Base-by-base conservation (phyloP, 2,329 filamentous ascomycete genomes). In the Fusarium irregulare region DNA sequence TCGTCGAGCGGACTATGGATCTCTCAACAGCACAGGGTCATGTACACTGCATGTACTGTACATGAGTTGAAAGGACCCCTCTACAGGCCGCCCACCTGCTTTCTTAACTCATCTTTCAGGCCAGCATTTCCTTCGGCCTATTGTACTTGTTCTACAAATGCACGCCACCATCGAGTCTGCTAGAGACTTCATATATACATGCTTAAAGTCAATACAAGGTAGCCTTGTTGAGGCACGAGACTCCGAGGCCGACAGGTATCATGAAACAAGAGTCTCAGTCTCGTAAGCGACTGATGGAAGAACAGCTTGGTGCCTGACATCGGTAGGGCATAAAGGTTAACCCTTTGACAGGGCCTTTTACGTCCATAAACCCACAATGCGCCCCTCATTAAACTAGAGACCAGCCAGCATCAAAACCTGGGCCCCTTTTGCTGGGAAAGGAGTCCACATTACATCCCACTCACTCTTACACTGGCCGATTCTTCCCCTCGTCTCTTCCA, bases 21-120 rank as follows among this genome's bases (percentile, higher is more conserved):
- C 65, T 62, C 63, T 68, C 64, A 53, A 61, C 58, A 53, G 51
- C 53, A 58, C 58, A 58, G 41, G 44, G 20, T 40, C 20, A 46
- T 42, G 50, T 64, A 44, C 42, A 25, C 20, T 54, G 51, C 30
- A 37, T 37, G 28, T 44, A 56, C 60, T 56, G 56, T 63, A 59
- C 57, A 58, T 46, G 45, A 56, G 23, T 67, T 56, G 49, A n/a
- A 50, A 70, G 30, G 57, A 64, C 62, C 67, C 57, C 67, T 70
- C 67, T 62, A 64, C 32, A 70, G 44, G 32, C 66, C 54, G 46
- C 57, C 63, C 67, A 68, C 67, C 59, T 55, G 58, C 54, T 54
- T 54, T 64, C 67, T 64, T 71, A 71, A 68, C 67, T 70, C 67
- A 70, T 50, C 66, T 70, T 70, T 68, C 67, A 70, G 67, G 34